Conservation (phyloP, 1,284 basidiomycete genomes). For the Acaromyces ingoldii region DNA sequence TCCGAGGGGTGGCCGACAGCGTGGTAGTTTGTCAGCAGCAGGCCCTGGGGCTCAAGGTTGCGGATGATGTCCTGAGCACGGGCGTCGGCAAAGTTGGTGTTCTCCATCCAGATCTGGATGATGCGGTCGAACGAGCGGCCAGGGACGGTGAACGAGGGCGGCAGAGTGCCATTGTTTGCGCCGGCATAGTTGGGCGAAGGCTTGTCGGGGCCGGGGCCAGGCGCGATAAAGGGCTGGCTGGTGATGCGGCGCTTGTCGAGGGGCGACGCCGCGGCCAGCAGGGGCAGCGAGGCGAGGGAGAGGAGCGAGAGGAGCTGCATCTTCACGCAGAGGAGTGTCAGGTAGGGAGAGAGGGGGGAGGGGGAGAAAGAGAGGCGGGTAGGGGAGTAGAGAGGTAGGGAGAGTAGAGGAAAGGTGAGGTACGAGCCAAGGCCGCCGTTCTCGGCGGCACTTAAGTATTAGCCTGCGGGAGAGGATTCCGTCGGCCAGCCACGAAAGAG, state of each 20-base stretch:
- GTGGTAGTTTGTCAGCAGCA: slow-evolving; percentile 59
- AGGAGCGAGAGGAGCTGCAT: slow-evolving; percentile 83
- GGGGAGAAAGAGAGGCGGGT: slow-evolving; percentile 19
- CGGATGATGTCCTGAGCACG: slow-evolving; percentile 54
- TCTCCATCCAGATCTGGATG: slow-evolving; percentile 60
- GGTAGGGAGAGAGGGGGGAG: slow-evolving; percentile 70
- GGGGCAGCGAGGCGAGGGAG: slow-evolving; percentile 72
- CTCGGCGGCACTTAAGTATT: no score
- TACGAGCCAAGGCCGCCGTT: no score
- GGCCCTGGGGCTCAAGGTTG: slow-evolving; percentile 53
- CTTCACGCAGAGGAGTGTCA: slow-evolving; percentile 73
- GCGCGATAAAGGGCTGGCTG: slow-evolving; percentile 53
- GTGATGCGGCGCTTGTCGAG: slow-evolving; percentile 23
- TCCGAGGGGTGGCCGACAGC: slow-evolving; percentile 61
- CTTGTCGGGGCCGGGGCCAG: slow-evolving; percentile 52
- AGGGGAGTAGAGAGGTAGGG: no score
- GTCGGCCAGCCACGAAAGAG: no score
- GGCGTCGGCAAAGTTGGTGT: slow-evolving; percentile 57
- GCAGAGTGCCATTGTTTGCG: slow-evolving; percentile 53
- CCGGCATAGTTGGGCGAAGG: slow-evolving; percentile 53
- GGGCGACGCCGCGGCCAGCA: slow-evolving; percentile 65
- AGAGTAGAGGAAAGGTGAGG: no score
- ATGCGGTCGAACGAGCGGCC: slow-evolving; percentile 59
- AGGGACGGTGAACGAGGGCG: slow-evolving; percentile 50
- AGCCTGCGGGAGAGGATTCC: no score